These are phyloP conservation scores for Aegilops longissima DNA, from an alignment of 176 grass and related monocot genomes.

Conservation along the genomic window DNA sequence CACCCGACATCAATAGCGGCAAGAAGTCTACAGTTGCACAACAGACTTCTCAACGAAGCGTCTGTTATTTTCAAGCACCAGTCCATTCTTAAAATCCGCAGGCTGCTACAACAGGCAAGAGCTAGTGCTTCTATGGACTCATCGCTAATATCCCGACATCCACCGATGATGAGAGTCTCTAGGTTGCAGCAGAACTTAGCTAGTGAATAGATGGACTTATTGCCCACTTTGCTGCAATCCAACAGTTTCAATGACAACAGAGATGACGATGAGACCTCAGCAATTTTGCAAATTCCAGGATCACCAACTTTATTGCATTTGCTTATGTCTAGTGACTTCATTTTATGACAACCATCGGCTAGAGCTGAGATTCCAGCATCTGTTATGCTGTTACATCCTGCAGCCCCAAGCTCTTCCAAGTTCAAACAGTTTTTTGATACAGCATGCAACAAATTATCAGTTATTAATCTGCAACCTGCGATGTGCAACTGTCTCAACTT, in stretches of 20 bases:
- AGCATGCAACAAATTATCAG: slow-evolving; percentile 61
- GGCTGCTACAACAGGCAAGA: slow-evolving; percentile 50
- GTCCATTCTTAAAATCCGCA: slow-evolving; percentile 61
- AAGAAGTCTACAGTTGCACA: slow-evolving; percentile 67
- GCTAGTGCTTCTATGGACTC: slow-evolving; percentile 44
- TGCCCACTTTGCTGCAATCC: slow-evolving; percentile 67
- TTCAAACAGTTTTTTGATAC: slow-evolving; percentile 63
- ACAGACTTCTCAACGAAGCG: slow-evolving; percentile 44
- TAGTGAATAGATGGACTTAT: slow-evolving; percentile 62
- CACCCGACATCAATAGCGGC: slow-evolving; percentile 74
- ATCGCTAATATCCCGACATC: slow-evolving; percentile 65
- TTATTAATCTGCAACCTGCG: slow-evolving; percentile 61
- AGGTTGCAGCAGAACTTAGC: slow-evolving; percentile 69
- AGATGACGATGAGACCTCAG: slow-evolving; percentile 53
- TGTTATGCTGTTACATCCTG: slow-evolving; percentile 62
- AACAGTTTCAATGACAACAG: slow-evolving; percentile 68
- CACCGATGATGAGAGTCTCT: slow-evolving; percentile 66
- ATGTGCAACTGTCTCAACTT: slow-evolving; percentile 62
- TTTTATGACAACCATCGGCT: slow-evolving; percentile 60
- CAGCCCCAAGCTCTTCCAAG: slow-evolving; percentile 69
- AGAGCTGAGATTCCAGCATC: slow-evolving; percentile 64
- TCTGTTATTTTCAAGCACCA: slow-evolving; percentile 80
- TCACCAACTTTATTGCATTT: slow-evolving; percentile 85
- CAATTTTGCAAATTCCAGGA: slow-evolving; percentile 62
- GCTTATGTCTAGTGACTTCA: slow-evolving; percentile 74